These are phyloP conservation scores for Talaromyces ruber DNA, from an alignment of 495 filamentous ascomycete species.

Conservation along the genomic window DNA sequence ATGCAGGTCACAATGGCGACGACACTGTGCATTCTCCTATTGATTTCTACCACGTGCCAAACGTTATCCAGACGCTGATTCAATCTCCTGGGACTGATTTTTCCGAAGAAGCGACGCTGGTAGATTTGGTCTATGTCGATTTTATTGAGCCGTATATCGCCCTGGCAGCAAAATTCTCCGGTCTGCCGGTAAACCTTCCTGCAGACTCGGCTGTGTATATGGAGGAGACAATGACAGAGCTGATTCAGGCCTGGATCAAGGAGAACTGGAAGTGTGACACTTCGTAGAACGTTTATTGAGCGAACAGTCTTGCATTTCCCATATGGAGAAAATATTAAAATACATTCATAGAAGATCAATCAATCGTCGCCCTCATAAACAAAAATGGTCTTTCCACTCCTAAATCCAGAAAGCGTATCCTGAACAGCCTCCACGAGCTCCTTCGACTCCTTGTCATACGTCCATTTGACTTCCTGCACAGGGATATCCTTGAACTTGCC, in stretches of 20 bases:
- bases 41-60: slow-evolving; percentile 68
- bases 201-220: slow-evolving; percentile 54
- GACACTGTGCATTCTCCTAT: slow-evolving; percentile 77
- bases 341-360: slow-evolving; percentile 7
- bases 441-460: slow-evolving; percentile 62
- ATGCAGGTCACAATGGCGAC: slow-evolving; percentile 78
- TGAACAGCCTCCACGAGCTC: slow-evolving; percentile 56
- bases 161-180: slow-evolving; percentile 60
- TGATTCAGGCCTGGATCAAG: slow-evolving; percentile 71
- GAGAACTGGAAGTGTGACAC: slow-evolving; percentile 56
- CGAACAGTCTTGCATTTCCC: background rate
- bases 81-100: slow-evolving; percentile 29
- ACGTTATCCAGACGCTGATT: slow-evolving; percentile 64
- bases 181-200: slow-evolving; percentile 47
- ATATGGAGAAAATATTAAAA: background rate
- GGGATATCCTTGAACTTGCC: slow-evolving; percentile 80
- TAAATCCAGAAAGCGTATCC: slow-evolving; percentile 69
- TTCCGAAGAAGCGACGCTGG: slow-evolving; percentile 45
- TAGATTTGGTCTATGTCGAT: slow-evolving; percentile 86
- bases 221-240: slow-evolving; percentile 58
- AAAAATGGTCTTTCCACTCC: slow-evolving; percentile 83
- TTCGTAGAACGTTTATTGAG: background rate
- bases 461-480: slow-evolving; percentile 70
- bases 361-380: slow-evolving; percentile 53
- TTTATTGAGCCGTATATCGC: slow-evolving; percentile 79